A percentile compares a stretch with the other conserved stretches of the same genome.
Evolutionary conservation across 331 rosid genomes (phyloP).

Genomic region (Rhamnella rubrinervis): DNA sequence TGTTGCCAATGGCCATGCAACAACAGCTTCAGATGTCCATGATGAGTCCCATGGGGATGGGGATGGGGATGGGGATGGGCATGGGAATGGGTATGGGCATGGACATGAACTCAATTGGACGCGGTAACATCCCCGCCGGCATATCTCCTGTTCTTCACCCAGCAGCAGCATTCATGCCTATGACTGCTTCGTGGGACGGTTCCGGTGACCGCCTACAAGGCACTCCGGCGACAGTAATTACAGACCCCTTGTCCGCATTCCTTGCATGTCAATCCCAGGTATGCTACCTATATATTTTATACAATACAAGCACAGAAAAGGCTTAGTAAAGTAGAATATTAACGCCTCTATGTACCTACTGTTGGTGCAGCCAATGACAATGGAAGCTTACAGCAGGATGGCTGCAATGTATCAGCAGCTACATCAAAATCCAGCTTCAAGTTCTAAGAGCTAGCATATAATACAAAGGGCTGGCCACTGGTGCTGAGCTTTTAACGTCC

Average conservation of each 20-base stretch:
- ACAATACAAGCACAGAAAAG: too few species aligned
- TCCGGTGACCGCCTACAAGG: slow-evolving; percentile 31
- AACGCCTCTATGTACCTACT: too few species aligned
- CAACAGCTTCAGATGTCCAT: slow-evolving; percentile 87
- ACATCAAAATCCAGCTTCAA: slow-evolving; percentile 53
- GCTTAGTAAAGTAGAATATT: too few species aligned
- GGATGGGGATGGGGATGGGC: slow-evolving; percentile 36
- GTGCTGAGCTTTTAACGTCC: not conserved
- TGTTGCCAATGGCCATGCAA: slow-evolving; percentile 75
- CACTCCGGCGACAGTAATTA: slow-evolving; percentile 29
- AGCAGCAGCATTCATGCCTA: slow-evolving; percentile 55
- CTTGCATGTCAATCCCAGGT: slow-evolving; percentile 81
- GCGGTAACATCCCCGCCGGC: slow-evolving; percentile 50
- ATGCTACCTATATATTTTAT: not conserved
- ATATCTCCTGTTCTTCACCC: slow-evolving; percentile 69
- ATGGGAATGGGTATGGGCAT: slow-evolving; percentile 41
- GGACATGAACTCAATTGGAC: slow-evolving; percentile 48
- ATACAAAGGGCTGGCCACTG: not conserved
- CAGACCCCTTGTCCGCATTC: slow-evolving; percentile 59
- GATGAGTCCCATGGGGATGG: slow-evolving; percentile 60
- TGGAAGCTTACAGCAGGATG: slow-evolving; percentile 72
- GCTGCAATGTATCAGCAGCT: slow-evolving; percentile 72
- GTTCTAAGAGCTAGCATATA: slow-evolving; percentile 44
- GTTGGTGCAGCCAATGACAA: slow-evolving; percentile 57
- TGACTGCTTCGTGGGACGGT: slow-evolving; percentile 57